Evolutionary conservation across 345 rosid genomes (phyloP), one percentile per base, ranked within the genome.

Genomic region (Ailanthus altissimus): DNA sequence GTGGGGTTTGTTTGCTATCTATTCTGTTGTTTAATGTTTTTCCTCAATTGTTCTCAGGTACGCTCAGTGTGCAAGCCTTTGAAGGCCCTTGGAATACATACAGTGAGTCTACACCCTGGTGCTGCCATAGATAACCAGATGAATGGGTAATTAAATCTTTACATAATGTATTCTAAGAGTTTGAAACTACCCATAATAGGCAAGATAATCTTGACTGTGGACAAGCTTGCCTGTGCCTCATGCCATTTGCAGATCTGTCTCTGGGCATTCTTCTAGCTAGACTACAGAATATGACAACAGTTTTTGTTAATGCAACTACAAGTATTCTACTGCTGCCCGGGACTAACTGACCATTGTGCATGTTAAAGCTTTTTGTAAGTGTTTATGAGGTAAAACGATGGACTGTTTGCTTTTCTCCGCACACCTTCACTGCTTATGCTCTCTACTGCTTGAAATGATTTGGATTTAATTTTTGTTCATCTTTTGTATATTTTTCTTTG

Each of bases 51-150:
- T 81, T 65, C 47, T 74, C 82, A 93, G 98, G 97, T 95, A 14
- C 94, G 94, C 74, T 67, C 84, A 18, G 79, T 92, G 47, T 93
- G 94, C 86, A 96, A 92, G 81, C 93, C 93, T 57, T 77, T 96
- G 83, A 96, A 96, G 90, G 81, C 86, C 81, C 86, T 71, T 76
- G 99, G 98, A 80, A 78, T 92, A 74, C 97, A 96, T 83, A 82
- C 97, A 32, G 97, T 96, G 77, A 90, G 98, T 81, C 81, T 96
- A 82, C 97, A 96, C 82, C 76, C 83, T 2, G 92, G 97, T 69
- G 90, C 94, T 45, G 77, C 92, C 20, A 12, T 92, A 76, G 93
- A 89, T 82, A 97, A 88, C 79, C 98, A 96, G 82, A 93, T 92
- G 67, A 79, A 73, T 0, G 99, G 99, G 98, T 94, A 92, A 73